Evolutionary conservation across 495 filamentous ascomycete species (phyloP).

Genomic region (Daldinia vernicosa): DNA sequence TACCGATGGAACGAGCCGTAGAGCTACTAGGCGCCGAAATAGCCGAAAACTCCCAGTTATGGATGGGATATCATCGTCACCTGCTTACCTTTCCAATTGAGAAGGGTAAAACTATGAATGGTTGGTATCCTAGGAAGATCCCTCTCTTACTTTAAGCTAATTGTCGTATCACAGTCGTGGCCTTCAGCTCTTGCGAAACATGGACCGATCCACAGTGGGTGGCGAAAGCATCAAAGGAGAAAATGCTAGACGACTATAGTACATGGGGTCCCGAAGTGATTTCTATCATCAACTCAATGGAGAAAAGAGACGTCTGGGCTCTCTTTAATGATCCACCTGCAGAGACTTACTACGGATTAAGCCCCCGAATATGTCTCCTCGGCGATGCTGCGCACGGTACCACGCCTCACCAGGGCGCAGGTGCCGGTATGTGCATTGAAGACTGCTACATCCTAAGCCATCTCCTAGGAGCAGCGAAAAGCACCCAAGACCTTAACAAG

Average conservation of each 20-base stretch:
- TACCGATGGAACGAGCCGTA: conserved; percentile 62
- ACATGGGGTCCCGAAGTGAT: conserved; percentile 62
- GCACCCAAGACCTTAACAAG: conserved; percentile 51
- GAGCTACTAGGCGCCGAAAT: conserved; percentile 66
- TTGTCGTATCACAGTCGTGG: conserved; percentile 35
- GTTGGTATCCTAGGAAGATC: conserved; percentile 38
- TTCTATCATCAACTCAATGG: conserved; percentile 41
- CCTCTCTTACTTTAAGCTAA: conserved; percentile 7
- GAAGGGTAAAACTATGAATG: conserved; percentile 69
- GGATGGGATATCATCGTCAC: conserved; percentile 67
- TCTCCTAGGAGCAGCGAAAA: conserved; percentile 60
- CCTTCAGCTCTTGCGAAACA: conserved; percentile 48
- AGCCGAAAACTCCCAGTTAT: conserved; percentile 61
- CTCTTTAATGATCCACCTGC: conserved; percentile 69
- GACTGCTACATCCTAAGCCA: conserved; percentile 68
- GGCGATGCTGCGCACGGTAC: conserved; percentile 77
- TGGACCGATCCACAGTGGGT: conserved; percentile 65
- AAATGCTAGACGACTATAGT: conserved; percentile 64
- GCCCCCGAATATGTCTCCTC: conserved; percentile 61
- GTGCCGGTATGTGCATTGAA: conserved; percentile 74
- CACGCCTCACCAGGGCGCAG: conserved; percentile 75
- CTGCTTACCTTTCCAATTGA: conserved; percentile 73
- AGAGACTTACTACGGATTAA: conserved; percentile 60
- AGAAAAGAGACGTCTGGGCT: conserved; percentile 62
- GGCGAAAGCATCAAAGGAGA: conserved; percentile 61